Percentiles rank a stretch among this genome's conserved stretches.
These are phyloP conservation scores for Limonium bicolor DNA, from an alignment of 148 eudicot species.

Conservation along the genomic window DNA sequence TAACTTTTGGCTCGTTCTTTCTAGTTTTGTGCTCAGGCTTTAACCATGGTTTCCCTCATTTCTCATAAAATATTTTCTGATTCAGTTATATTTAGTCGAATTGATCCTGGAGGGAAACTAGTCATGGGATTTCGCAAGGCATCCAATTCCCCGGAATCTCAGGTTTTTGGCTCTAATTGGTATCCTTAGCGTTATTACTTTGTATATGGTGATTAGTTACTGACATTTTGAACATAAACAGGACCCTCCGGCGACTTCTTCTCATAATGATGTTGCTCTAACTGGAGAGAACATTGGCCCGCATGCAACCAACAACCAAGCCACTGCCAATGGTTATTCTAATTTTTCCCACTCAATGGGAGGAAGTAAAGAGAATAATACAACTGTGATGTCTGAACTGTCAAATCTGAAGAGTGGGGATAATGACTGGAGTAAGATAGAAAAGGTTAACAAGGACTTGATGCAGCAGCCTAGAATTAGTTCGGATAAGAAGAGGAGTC, in stretches of 20 bases:
- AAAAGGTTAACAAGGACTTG: conserved; percentile 29
- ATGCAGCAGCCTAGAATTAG: conserved; percentile 19
- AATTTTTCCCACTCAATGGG: conserved; percentile 7
- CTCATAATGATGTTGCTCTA: conserved; percentile 27
- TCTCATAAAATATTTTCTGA: conserved; percentile 4
- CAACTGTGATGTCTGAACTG: conserved; percentile 11
- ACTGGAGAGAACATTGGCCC: conserved; percentile 32
- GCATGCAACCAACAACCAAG: conserved; percentile 28
- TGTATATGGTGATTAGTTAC: background rate
- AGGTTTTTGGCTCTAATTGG: conserved; percentile 26
- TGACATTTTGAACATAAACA: conserved; percentile 17
- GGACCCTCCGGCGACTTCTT: conserved; percentile 37
- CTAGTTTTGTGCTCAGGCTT: no score
- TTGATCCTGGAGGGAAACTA: conserved; percentile 85
- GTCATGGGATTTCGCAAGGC: conserved; percentile 89
- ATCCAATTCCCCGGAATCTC: conserved; percentile 33
- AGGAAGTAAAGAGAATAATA: conserved; percentile 10
- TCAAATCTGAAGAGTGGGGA: conserved; percentile 15
- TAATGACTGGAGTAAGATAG: conserved; percentile 18
- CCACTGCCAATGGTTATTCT: conserved; percentile 25
- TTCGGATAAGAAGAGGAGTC: conserved; percentile 51
- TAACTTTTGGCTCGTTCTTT: no score
- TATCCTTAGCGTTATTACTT: background rate
- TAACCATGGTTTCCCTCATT: no score
- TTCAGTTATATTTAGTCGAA: conserved; percentile 77